Evolutionary conservation across 2,329 filamentous ascomycete species (phyloP).

Genomic region (Aspergillus pseudonomiae): DNA sequence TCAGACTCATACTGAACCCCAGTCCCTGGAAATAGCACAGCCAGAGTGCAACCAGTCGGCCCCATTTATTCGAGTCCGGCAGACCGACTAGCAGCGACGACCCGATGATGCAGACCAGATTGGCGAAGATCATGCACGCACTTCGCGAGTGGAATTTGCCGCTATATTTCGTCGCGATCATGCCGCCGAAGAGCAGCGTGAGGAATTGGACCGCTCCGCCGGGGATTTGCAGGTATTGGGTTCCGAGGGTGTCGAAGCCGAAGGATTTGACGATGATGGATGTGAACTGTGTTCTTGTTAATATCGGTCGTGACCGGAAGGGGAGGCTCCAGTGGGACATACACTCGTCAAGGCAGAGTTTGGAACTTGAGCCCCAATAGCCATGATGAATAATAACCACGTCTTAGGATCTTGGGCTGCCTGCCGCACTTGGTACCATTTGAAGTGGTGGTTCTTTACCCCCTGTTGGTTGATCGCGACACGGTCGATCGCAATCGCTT

Average conservation of each 20-base stretch:
- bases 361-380: conserved; percentile 57
- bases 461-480: conserved; percentile 56
- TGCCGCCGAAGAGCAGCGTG: conserved; percentile 55
- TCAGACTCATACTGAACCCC: conserved; percentile 58
- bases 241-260: conserved; percentile 53
- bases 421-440: conserved; percentile 51
- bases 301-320: background rate
- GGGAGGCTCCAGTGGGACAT: background rate
- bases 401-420: conserved; percentile 59
- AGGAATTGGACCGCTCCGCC: conserved; percentile 62
- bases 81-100: conserved; percentile 56
- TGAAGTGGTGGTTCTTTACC: conserved; percentile 57
- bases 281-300: conserved; percentile 39
- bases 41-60: conserved; percentile 60
- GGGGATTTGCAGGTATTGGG: conserved; percentile 63
- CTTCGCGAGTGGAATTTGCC: conserved; percentile 54
- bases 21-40: conserved; percentile 59
- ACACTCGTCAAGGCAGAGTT: conserved; percentile 59
- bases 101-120: conserved; percentile 58
- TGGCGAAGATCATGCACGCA: conserved; percentile 60
- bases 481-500: conserved; percentile 55
- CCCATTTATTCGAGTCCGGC: conserved; percentile 57
- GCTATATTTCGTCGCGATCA: conserved; percentile 54
- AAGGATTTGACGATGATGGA: conserved; percentile 54
- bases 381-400: conserved; percentile 60